A percentile compares a stretch with the other conserved stretches of the same genome.
Conservation (phyloP, 2,329 filamentous ascomycete genomes). For the Beauveria sp. region DNA sequence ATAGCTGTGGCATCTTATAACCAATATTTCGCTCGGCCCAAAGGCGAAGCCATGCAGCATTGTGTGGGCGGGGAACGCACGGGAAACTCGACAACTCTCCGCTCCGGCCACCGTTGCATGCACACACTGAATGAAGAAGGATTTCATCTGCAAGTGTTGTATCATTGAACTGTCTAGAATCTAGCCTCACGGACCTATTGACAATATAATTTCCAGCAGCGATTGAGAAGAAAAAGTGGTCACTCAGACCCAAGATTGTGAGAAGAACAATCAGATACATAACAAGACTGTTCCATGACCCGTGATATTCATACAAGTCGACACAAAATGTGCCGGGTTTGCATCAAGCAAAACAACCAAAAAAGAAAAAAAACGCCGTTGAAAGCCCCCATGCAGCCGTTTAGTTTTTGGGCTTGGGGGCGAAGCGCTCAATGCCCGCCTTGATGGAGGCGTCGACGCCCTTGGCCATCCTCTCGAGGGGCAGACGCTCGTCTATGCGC, state of each 20-base stretch:
- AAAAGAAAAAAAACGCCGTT: neutral
- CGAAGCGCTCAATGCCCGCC: slow-evolving; percentile 34
- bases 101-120: neutral
- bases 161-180: slow-evolving; percentile 4
- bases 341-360: neutral
- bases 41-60: neutral
- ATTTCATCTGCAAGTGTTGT: neutral
- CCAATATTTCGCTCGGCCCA: no score
- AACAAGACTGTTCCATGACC: neutral
- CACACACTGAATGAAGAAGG: neutral
- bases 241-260: neutral
- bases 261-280: neutral
- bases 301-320: neutral
- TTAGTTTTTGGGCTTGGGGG: slow-evolving; percentile 18
- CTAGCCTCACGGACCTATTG: slow-evolving; percentile 4
- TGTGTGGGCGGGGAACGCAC: neutral
- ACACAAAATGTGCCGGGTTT: neutral
- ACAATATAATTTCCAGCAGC: neutral
- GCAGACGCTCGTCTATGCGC: slow-evolving; percentile 38
- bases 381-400: neutral
- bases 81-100: neutral
- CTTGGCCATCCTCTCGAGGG: slow-evolving; percentile 43
- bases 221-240: neutral
- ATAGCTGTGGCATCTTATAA: no score
- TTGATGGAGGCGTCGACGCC: slow-evolving; percentile 40